Percentiles rank a stretch among this genome's conserved stretches.
Evolutionary conservation across 2,329 filamentous ascomycete genomes (phyloP).

Genomic region (Herpotrichia juniperi): DNA sequence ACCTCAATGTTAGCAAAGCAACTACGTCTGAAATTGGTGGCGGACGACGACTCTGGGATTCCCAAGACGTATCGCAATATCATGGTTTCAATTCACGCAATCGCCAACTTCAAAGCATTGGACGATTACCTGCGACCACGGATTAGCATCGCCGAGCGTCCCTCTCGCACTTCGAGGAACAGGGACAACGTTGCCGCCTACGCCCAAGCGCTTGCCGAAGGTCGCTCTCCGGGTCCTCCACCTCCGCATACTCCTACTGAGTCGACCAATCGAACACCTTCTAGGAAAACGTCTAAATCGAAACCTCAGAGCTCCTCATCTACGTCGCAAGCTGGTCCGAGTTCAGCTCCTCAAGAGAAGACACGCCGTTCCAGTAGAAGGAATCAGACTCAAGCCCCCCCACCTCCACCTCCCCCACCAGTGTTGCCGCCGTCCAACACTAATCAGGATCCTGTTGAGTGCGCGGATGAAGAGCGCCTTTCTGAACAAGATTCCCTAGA

Average conservation of each 20-base stretch:
- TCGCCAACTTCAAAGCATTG: slow-evolving; percentile 94
- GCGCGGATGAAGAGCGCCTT: slow-evolving; percentile 87
- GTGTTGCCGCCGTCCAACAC: slow-evolving; percentile 45
- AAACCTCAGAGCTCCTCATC: slow-evolving; percentile 43
- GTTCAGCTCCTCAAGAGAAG: slow-evolving; percentile 63
- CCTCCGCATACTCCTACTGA: slow-evolving; percentile 44
- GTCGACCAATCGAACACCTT: slow-evolving; percentile 30
- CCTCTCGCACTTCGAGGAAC: slow-evolving; percentile 63
- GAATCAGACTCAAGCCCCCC: slow-evolving; percentile 54
- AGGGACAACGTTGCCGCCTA: slow-evolving; percentile 75
- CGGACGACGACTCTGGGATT: slow-evolving; percentile 89
- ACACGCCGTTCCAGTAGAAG: slow-evolving; percentile 70
- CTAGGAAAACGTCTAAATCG: slow-evolving; percentile 38
- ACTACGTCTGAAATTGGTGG: slow-evolving; percentile 83
- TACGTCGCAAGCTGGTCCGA: slow-evolving; percentile 53
- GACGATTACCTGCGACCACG: slow-evolving; percentile 94
- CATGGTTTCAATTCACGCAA: slow-evolving; percentile 98
- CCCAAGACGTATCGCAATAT: slow-evolving; percentile 88
- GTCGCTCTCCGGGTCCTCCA: slow-evolving; percentile 35
- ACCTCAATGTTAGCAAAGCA: slow-evolving; percentile 97
- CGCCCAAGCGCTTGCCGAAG: slow-evolving; percentile 69
- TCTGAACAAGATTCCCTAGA: slow-evolving; percentile 74
- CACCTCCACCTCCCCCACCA: slow-evolving; percentile 58
- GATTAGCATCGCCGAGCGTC: slow-evolving; percentile 80
- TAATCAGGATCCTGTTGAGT: slow-evolving; percentile 73